These are phyloP conservation scores for Malassezia cuniculi DNA, from an alignment of 1,284 basidiomycete species.

Conservation along the genomic window DNA sequence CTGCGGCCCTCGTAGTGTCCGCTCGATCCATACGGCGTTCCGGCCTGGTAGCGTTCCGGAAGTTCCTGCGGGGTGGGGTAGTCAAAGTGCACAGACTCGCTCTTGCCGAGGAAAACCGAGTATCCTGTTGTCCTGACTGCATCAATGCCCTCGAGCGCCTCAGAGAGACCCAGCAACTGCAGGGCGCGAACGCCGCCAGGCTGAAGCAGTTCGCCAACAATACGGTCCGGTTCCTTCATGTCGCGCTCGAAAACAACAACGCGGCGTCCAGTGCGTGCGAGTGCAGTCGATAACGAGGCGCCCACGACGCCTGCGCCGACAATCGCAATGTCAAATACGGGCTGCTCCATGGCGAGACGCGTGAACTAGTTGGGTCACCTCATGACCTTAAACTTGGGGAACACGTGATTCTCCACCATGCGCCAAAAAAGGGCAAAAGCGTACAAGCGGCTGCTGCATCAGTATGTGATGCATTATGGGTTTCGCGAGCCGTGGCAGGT, in stretches of 20 bases:
- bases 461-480: slow-evolving; percentile 35
- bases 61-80: slow-evolving; percentile 54
- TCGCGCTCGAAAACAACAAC: slow-evolving; percentile 52
- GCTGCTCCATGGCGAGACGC: background rate
- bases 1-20: slow-evolving; percentile 54
- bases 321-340: slow-evolving; percentile 25
- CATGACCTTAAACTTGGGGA: background rate
- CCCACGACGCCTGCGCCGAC: slow-evolving; percentile 44
- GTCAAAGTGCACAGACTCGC: slow-evolving; percentile 63
- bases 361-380: background rate
- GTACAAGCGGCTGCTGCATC: slow-evolving; percentile 36
- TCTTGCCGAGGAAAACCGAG: slow-evolving; percentile 58
- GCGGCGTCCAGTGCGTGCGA: slow-evolving; percentile 49
- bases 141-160: slow-evolving; percentile 69
- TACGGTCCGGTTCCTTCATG: slow-evolving; percentile 79
- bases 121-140: slow-evolving; percentile 76
- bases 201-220: slow-evolving; percentile 92
- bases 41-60: slow-evolving; percentile 9
- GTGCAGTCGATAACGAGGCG: slow-evolving; percentile 31
- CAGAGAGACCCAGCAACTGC: slow-evolving; percentile 59
- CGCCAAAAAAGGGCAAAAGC: slow-evolving; percentile 39
- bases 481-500: slow-evolving; percentile 42
- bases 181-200: slow-evolving; percentile 78
- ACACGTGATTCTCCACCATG: slow-evolving; percentile 16
- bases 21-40: slow-evolving; percentile 20